These are phyloP conservation scores for Cubamyces lactineus DNA, from an alignment of 768 basidiomycete species.

Conservation along the genomic window DNA sequence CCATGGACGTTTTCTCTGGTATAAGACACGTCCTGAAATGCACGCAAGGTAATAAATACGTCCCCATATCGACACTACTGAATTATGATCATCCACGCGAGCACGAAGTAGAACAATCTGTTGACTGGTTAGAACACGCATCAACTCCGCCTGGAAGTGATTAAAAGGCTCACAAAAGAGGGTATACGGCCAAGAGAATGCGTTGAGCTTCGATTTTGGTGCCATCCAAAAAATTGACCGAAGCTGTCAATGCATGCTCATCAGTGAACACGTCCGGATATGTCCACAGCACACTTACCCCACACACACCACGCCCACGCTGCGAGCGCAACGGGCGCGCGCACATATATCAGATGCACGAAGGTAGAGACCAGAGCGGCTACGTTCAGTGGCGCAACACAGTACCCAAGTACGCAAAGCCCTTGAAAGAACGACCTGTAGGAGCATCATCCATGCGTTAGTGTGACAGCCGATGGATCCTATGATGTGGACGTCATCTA, in stretches of 20 bases:
- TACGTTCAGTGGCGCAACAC: constrained; percentile 89
- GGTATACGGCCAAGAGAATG: constrained; percentile 92
- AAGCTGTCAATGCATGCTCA: constrained; percentile 51
- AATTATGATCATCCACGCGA: constrained; percentile 97
- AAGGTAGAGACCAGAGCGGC: constrained; percentile 89
- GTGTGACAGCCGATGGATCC: background rate
- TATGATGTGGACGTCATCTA: constrained; percentile 5
- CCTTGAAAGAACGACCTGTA: constrained; percentile 93
- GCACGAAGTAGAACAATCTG: constrained; percentile 90
- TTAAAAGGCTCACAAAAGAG: constrained; percentile 88
- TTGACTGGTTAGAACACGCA: background rate
- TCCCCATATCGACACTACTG: constrained; percentile 48
- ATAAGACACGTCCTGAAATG: background rate
- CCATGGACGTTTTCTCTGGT: background rate
- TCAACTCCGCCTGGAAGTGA: constrained; percentile 6
- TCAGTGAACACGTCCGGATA: background rate
- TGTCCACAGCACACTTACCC: constrained; percentile 59
- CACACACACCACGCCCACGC: constrained; percentile 98
- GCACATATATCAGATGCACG: constrained; percentile 81
- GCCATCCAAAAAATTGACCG: constrained; percentile 94
- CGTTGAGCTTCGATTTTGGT: constrained; percentile 92
- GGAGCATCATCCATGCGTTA: background rate
- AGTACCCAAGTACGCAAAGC: constrained; percentile 93
- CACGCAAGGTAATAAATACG: constrained; percentile 7
- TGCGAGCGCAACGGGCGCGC: constrained; percentile 81